Conservation (phyloP, 1,284 basidiomycete genomes). For the Rhizopogon hawkerae region DNA sequence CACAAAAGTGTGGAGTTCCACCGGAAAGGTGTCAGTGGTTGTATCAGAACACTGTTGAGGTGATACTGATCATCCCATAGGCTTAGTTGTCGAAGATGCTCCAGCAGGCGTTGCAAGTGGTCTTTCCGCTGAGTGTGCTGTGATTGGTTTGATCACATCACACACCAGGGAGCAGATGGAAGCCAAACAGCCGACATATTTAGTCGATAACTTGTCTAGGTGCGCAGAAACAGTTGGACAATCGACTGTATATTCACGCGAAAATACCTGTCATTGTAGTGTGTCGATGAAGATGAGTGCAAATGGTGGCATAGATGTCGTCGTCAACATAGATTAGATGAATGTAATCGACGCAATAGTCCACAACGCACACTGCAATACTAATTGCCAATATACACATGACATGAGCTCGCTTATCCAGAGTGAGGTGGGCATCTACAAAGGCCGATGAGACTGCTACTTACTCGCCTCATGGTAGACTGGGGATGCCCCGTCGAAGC, state of each 20-base stretch:
- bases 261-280: conserved; percentile 11
- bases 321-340: conserved; percentile 9
- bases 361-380: no score
- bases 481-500: no score
- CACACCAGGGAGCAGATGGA: conserved; percentile 61
- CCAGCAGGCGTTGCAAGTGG: conserved; percentile 73
- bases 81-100: conserved; percentile 82
- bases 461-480: no score
- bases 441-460: no score
- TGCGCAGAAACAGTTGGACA: conserved; percentile 19
- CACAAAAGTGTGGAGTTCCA: conserved; percentile 50
- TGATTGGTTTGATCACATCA: conserved; percentile 72
- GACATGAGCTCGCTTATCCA: no score
- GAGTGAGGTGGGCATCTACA: no score
- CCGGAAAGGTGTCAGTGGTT: conserved; percentile 46
- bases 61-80: conserved; percentile 28
- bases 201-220: conserved; percentile 60
- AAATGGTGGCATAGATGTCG: conserved; percentile 16
- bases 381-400: no score
- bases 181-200: conserved; percentile 45
- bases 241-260: neutral
- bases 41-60: neutral
- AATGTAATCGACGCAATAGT: neutral
- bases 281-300: conserved; percentile 20
- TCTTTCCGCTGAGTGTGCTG: conserved; percentile 68